These are phyloP conservation scores for Tetraselmis striata DNA, from an alignment of 139 green algal genomes.

Conservation along the genomic window DNA sequence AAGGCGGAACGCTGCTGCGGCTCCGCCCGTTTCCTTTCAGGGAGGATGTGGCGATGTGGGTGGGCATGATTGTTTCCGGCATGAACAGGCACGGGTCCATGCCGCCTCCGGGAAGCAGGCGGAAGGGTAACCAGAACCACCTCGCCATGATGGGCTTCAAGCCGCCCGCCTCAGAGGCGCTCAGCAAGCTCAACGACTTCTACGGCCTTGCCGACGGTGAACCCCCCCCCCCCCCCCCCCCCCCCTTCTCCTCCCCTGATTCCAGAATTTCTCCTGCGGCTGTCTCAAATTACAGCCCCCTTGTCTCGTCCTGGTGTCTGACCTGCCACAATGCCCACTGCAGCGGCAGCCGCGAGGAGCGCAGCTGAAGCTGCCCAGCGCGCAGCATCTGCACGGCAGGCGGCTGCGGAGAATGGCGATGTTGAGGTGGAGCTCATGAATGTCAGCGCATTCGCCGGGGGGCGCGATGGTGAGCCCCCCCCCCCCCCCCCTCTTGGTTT, in stretches of 20 bases:
- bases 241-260: too few relatives aligned
- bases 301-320: too few relatives aligned
- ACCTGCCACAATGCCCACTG: too few relatives aligned
- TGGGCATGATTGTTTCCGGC: neutral
- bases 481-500: too few relatives aligned
- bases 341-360: neutral
- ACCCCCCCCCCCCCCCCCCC: too few relatives aligned
- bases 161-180: neutral
- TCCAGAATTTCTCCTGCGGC: too few relatives aligned
- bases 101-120: neutral
- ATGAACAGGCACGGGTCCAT: neutral
- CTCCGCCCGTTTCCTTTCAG: neutral
- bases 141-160: neutral
- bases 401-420: neutral
- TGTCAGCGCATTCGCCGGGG: neutral
- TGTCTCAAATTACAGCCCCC: too few relatives aligned
- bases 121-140: neutral
- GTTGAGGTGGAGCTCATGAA: neutral
- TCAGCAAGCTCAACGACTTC: neutral
- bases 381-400: neutral
- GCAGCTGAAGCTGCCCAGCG: neutral
- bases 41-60: neutral
- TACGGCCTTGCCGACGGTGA: neutral
- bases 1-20: neutral
- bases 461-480: too few relatives aligned